Percentiles rank a stretch among this genome's conserved stretches.
phyloP scores from a whole-genome alignment of 495 filamentous ascomycete genomes.

The Terfezia boudieri region DNA sequence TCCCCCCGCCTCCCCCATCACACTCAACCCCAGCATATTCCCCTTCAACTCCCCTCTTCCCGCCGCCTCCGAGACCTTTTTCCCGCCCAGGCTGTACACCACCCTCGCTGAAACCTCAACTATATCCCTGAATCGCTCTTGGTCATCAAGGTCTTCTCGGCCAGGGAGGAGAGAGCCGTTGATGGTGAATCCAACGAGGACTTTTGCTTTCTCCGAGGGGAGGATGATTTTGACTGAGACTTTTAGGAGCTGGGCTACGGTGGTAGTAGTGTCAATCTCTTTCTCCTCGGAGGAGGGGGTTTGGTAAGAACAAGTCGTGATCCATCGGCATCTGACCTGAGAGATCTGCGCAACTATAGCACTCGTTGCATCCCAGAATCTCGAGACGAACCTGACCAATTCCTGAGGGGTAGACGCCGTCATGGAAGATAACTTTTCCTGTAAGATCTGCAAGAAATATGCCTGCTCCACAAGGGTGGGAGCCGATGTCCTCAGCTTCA shows the following conservation, averaged over 20 bases:
- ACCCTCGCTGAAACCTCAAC: constrained; percentile 31
- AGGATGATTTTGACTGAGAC: neutral
- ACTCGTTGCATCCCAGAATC: neutral
- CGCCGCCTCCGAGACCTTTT: constrained; percentile 26
- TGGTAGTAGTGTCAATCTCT: neutral
- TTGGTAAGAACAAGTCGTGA: neutral
- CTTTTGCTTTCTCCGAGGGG: neutral
- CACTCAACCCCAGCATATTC: neutral
- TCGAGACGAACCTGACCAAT: neutral
- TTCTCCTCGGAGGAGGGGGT: neutral
- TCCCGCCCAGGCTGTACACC: constrained; percentile 19
- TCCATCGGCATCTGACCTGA: neutral
- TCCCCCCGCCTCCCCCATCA: neutral
- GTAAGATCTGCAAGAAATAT: constrained; percentile 42
- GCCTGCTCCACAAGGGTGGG: constrained; percentile 24
- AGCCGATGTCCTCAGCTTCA: constrained; percentile 26
- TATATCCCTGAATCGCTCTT: constrained; percentile 36
- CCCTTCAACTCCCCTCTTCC: constrained; percentile 36
- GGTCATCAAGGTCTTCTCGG: constrained; percentile 15
- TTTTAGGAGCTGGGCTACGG: neutral
- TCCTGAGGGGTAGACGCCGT: neutral
- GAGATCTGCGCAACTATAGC: neutral
- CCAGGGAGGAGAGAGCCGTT: neutral
- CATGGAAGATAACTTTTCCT: constrained; percentile 26
- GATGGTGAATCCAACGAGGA: neutral